Evolutionary conservation across 192 early-diverging fungal species (phyloP), one percentile per base, ranked within the genome.

Genomic region (Coemansia sp.): DNA sequence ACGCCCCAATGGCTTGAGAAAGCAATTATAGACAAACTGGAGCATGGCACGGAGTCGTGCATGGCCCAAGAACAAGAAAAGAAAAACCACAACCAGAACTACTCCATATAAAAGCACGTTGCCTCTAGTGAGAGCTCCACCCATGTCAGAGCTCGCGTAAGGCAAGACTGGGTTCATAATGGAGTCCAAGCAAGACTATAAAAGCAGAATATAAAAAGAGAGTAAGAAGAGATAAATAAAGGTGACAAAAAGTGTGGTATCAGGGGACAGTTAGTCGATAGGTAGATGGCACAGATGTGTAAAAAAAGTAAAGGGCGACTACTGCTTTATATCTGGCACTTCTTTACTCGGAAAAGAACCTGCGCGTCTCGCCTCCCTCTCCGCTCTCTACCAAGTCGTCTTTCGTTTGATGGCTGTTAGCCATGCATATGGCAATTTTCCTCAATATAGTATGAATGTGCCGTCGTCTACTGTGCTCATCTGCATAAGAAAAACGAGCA

Each of bases 21-120:
- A 94, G 73, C 92, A 93, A 42, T 86, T 89, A 65, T 89, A 89
- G 21, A 85, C 87, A 72, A 90, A 90, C 61, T 58, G 55, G 29
- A 58, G 55, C 27, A 32, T 34, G 1, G 55, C 55, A 17, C 55
- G 17, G 55, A 58, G 29, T 32, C 29, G 29, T 6, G 55, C 14
- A 15, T 58, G 34, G 6, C 55, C 55, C 29, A 32, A 7, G 17
- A 19, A 19, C 55, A 58, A 58, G 55, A 58, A 58, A n/a, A 58
- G 17, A 34, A 31, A 34, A 32, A 15, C 55, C 14, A 5, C 12
- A 17, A 31, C 31, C 5, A 58, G 0, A 34, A 58, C 3, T 15
- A 12, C 0, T 2, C 5, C 29, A 17, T 58, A 58, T 14, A 58
- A 15, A 29, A 58, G 55, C 14, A 17, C 5, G 31, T 34, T 34